A percentile compares a stretch with the other conserved stretches of the same genome.
Evolutionary conservation across 352 stramenopile genomes (phyloP).

Genomic region (Phytophthora sp.): DNA sequence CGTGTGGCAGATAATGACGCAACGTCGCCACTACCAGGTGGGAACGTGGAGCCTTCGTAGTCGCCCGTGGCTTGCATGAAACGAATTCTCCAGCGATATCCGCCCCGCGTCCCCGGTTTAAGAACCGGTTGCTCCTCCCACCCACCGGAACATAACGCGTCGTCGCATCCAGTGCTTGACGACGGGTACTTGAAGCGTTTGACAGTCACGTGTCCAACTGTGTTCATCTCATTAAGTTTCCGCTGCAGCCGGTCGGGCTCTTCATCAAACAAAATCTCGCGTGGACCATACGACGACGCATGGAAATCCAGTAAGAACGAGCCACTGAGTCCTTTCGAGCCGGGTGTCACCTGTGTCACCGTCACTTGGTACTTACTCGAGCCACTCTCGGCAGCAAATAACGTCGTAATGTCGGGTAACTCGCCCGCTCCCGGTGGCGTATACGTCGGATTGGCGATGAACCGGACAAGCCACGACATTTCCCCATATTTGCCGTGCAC

Average conservation of each 20-base stretch:
- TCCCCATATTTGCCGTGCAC: slow-evolving; percentile 88
- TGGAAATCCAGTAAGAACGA: slow-evolving; percentile 93
- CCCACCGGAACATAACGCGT: slow-evolving; percentile 78
- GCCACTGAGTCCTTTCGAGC: slow-evolving; percentile 87
- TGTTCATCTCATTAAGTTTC: slow-evolving; percentile 96
- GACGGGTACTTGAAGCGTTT: slow-evolving; percentile 89
- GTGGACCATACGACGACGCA: slow-evolving; percentile 69
- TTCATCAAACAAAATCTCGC: slow-evolving; percentile 90
- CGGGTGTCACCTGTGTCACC: slow-evolving; percentile 89
- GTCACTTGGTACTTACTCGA: slow-evolving; percentile 44
- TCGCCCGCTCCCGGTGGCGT: slow-evolving; percentile 93
- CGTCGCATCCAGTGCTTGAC: slow-evolving; percentile 51
- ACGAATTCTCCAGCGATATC: slow-evolving; percentile 77
- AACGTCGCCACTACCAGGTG: slow-evolving; percentile 69
- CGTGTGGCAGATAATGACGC: slow-evolving; percentile 29
- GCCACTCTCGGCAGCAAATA: slow-evolving; percentile 39
- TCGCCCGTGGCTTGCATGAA: slow-evolving; percentile 79
- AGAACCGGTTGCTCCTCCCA: slow-evolving; percentile 89
- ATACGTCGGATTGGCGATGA: slow-evolving; percentile 91
- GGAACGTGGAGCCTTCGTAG: slow-evolving; percentile 75
- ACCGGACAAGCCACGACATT: slow-evolving; percentile 94
- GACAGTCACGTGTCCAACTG: slow-evolving; percentile 91
- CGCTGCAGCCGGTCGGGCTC: slow-evolving; percentile 75
- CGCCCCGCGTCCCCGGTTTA: slow-evolving; percentile 75
- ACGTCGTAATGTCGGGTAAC: slow-evolving; percentile 67